phyloP scores from a whole-genome alignment of 768 basidiomycete genomes.

The Cystoderma amianthinum region DNA sequence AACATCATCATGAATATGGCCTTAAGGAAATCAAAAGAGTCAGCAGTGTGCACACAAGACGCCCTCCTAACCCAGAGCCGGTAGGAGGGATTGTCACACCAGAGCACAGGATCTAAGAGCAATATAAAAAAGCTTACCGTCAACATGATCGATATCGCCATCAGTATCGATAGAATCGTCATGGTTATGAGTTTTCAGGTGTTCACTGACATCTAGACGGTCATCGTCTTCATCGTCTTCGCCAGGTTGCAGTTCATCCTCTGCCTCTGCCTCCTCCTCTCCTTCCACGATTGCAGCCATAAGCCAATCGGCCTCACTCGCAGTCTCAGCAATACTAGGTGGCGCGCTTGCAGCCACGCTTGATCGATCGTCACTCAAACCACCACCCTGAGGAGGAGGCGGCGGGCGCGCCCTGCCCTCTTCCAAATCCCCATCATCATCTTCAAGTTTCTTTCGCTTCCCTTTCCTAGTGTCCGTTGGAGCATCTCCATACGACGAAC shows the following conservation, averaged over 20 bases:
- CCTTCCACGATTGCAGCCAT: conserved; percentile 83
- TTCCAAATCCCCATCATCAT: conserved; percentile 78
- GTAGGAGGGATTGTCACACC: conserved; percentile 42
- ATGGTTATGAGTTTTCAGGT: conserved; percentile 28
- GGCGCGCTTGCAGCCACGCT: conserved; percentile 52
- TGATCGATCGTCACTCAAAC: conserved; percentile 48
- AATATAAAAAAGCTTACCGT: conserved; percentile 47
- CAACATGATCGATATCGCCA: conserved; percentile 22
- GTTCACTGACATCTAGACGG: conserved; percentile 34
- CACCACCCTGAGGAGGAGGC: conserved; percentile 43
- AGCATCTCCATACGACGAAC: conserved; percentile 36
- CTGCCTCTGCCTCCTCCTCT: conserved; percentile 49
- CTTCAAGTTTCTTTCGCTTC: conserved; percentile 85
- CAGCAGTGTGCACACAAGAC: conserved; percentile 54
- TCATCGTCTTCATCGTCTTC: conserved; percentile 39
- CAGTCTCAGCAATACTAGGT: conserved; percentile 65
- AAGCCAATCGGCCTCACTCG: conserved; percentile 80
- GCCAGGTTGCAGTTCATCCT: conserved; percentile 31
- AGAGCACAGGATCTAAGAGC: conserved; percentile 21
- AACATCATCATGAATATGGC: conserved; percentile 32
- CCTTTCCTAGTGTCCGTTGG: conserved; percentile 67
- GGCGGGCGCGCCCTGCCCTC: conserved; percentile 64
- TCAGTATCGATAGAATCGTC: conserved; percentile 23
- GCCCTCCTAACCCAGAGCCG: conserved; percentile 26
- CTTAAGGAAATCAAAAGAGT: conserved; percentile 37